These are phyloP conservation scores for Clonostachys byssicola DNA, from an alignment of 2,329 filamentous ascomycete species.

Conservation along the genomic window DNA sequence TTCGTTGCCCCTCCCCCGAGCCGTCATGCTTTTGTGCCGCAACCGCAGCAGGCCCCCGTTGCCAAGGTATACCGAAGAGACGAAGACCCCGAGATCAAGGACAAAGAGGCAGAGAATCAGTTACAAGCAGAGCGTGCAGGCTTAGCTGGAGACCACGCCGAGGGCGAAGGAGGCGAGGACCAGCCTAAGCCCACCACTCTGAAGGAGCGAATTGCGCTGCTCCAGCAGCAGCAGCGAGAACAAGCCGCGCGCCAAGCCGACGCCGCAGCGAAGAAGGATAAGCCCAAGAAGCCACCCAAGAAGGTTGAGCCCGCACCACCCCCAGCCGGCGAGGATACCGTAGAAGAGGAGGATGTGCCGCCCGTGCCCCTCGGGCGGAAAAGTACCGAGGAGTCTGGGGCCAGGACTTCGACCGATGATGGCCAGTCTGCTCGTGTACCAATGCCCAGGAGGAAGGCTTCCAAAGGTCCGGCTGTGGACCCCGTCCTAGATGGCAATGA, in stretches of 20 bases:
- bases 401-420: conserved; percentile 44
- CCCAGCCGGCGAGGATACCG: conserved; percentile 7
- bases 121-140: conserved; percentile 68
- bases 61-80: conserved; percentile 80
- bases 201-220: conserved; percentile 89
- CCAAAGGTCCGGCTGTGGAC: conserved; percentile 36
- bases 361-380: conserved; percentile 7
- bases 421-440: conserved; percentile 27
- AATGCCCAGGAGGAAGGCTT: conserved; percentile 47
- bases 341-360: conserved; percentile 31
- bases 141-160: conserved; percentile 37
- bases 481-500: conserved; percentile 56
- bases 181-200: conserved; percentile 88
- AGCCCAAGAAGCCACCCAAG: conserved; percentile 74
- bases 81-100: conserved; percentile 72
- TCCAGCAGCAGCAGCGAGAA: conserved; percentile 92
- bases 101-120: conserved; percentile 60
- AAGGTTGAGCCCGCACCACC: conserved; percentile 39
- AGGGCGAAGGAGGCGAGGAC: conserved; percentile 62
- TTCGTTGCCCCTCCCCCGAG: conserved; percentile 95
- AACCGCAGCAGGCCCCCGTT: conserved; percentile 64
- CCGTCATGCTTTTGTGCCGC: conserved; percentile 84
- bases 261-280: conserved; percentile 76
- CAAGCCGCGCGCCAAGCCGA: conserved; percentile 81
- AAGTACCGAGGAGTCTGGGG: neutral